phyloP scores from a whole-genome alignment of 352 stramenopile species.

The Globisporangium uncinulatum region DNA sequence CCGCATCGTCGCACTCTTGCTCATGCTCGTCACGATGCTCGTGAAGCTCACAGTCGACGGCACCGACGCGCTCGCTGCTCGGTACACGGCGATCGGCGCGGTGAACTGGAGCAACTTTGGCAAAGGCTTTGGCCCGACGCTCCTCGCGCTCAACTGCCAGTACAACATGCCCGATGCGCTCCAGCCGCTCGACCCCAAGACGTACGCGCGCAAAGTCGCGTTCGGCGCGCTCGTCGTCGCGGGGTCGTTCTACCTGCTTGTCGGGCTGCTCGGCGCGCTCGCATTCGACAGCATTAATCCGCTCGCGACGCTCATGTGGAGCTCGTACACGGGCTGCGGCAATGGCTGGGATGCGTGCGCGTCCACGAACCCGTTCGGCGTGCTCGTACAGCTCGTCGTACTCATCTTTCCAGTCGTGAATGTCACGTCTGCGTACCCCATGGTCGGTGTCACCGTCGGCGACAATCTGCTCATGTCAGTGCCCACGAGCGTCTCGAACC shows the following conservation, averaged over 20 bases:
- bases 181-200: conserved; percentile 73
- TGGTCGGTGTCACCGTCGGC: conserved; percentile 77
- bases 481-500: conserved; percentile 45
- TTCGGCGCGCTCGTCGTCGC: conserved; percentile 62
- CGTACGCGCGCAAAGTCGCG: conserved; percentile 48
- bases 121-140: conserved; percentile 71
- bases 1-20: conserved; percentile 63
- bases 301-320: conserved; percentile 77
- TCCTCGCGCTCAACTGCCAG: conserved; percentile 85
- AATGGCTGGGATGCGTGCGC: conserved; percentile 65
- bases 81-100: conserved; percentile 40
- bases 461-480: conserved; percentile 86
- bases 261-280: conserved; percentile 66
- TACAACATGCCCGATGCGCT: conserved; percentile 85
- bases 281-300: conserved; percentile 80
- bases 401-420: conserved; percentile 83
- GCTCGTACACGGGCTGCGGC: conserved; percentile 68
- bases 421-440: conserved; percentile 79
- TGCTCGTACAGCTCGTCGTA: conserved; percentile 71
- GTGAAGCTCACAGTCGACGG: conserved; percentile 69
- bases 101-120: conserved; percentile 81
- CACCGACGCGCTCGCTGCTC: conserved; percentile 24
- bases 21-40: conserved; percentile 77
- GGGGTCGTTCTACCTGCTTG: conserved; percentile 64
- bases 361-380: conserved; percentile 37